A percentile compares a stretch with the other conserved stretches of the same genome.
phyloP scores from a whole-genome alignment of 2,329 filamentous ascomycete species.

The Fusarium secorum region DNA sequence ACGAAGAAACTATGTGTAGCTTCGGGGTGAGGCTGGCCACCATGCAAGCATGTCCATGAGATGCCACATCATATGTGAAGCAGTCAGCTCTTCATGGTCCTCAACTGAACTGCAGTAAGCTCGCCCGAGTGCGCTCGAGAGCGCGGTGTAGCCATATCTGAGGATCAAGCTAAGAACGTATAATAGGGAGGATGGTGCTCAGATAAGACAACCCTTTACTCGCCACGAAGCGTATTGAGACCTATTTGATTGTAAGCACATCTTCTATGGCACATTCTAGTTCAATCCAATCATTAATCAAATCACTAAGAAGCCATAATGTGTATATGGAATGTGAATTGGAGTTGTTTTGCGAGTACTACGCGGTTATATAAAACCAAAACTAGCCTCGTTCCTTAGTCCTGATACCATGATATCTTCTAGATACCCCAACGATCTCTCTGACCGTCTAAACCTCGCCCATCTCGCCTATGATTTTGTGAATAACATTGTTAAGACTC shows the following conservation, averaged over 20 bases:
- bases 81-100: not conserved
- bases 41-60: not conserved
- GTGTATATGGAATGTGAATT: slow-evolving; percentile 36
- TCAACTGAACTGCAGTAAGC: not conserved
- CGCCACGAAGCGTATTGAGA: not conserved
- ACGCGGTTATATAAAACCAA: slow-evolving; percentile 1
- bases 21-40: not conserved
- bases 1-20: not conserved
- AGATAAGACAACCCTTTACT: not conserved
- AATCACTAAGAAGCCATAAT: not conserved
- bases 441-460: not conserved
- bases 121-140: not conserved
- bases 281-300: not conserved
- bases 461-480: slow-evolving; percentile 14
- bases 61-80: not conserved
- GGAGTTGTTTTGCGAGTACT: slow-evolving; percentile 35
- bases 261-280: not conserved
- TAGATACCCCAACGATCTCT: slow-evolving; percentile 19
- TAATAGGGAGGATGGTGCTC: not conserved
- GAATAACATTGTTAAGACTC: slow-evolving; percentile 25
- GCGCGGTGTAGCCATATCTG: not conserved
- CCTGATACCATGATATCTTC: slow-evolving; percentile 8
- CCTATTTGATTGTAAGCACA: not conserved
- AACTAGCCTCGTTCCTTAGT: not conserved
- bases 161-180: not conserved